Base-by-base conservation (phyloP, 2,329 filamentous ascomycete species). In the Sclerotinia nivalis region DNA sequence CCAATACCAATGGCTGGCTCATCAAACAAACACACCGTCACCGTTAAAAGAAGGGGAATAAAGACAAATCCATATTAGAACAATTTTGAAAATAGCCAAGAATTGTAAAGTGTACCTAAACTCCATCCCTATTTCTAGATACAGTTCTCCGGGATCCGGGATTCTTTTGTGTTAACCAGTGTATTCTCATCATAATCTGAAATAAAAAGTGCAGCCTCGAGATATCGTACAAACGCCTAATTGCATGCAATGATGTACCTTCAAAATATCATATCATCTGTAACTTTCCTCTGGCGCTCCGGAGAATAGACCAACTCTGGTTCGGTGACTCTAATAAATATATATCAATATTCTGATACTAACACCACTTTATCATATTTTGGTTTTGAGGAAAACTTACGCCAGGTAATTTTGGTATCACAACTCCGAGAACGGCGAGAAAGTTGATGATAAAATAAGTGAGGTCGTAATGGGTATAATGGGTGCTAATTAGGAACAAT, bases 401-500 rank as follows among this genome's bases (percentile, higher is more conserved):
- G 80, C 92, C 95, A 75, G 96, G 96, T 75, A 99, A 84, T 83
- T 99, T 99, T 54, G 96, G 96, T 79, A 99, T 96, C 71, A 99
- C 92, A 69, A 99, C 96, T 58, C 87, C 93, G 78, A 99, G 83
- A 52, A 96, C 92, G 69, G 96, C 96, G 77, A 97, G 83, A 80
- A 97, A 95, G 83, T 99, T 99, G 83, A 99, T 96, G 77, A 92
- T 93, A 79, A 99, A 99, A 82, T 97, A 98, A 58, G 93, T 92
- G 79, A 97, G 81, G 82, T 97, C 95, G 84, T 98, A 99, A 82
- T 98, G 95, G 60, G 96, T 98, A 83, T 98, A 99, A 82, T 99
- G 96, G 34, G 96, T 99, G 86, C 95, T 98, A 77, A 98, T 85
- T 69, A 99, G 87, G 81, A 99, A 99, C 73, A 99, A 87, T 73